Evolutionary conservation across 2,329 filamentous ascomycete genomes (phyloP).

Genomic region (Penicillium sp.): DNA sequence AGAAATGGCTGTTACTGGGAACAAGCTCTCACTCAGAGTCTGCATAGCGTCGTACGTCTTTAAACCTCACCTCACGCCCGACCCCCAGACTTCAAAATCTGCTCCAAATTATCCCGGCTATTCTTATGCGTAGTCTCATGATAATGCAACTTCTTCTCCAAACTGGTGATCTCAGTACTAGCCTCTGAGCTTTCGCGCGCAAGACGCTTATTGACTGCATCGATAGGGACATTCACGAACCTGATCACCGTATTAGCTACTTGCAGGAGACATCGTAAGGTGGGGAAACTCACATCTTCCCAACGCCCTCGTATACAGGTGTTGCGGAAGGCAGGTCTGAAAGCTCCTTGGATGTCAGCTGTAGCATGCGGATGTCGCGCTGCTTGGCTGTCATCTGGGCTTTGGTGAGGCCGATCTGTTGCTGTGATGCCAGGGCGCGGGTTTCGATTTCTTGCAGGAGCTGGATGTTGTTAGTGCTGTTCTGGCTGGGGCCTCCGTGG

Average conservation of each 20-base stretch:
- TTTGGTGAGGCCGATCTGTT: conserved; percentile 83
- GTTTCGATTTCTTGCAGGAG: conserved; percentile 90
- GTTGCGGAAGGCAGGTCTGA: conserved; percentile 69
- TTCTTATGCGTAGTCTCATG: conserved; percentile 95
- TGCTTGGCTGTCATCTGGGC: conserved; percentile 81
- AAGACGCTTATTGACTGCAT: conserved; percentile 70
- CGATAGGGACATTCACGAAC: conserved; percentile 77
- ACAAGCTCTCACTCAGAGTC: background rate
- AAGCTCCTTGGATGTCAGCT: conserved; percentile 80
- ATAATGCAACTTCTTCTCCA: conserved; percentile 87
- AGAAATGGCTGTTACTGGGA: background rate
- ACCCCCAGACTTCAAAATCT: conserved; percentile 65
- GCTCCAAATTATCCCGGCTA: conserved; percentile 82
- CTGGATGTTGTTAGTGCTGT: conserved; percentile 46
- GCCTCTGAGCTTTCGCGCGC: conserved; percentile 68
- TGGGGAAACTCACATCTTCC: conserved; percentile 73
- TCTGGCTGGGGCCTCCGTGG: background rate
- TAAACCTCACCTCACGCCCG: conserved; percentile 22
- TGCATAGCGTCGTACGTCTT: background rate
- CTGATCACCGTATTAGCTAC: conserved; percentile 45
- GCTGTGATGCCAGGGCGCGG: conserved; percentile 80
- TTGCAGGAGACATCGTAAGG: too few species aligned
- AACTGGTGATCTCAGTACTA: conserved; percentile 70
- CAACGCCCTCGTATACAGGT: conserved; percentile 87
- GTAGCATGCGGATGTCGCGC: conserved; percentile 80